A percentile compares a stretch with the other conserved stretches of the same genome.
These are phyloP conservation scores for Penicillium herquei DNA, from an alignment of 495 filamentous ascomycete species.

Conservation along the genomic window DNA sequence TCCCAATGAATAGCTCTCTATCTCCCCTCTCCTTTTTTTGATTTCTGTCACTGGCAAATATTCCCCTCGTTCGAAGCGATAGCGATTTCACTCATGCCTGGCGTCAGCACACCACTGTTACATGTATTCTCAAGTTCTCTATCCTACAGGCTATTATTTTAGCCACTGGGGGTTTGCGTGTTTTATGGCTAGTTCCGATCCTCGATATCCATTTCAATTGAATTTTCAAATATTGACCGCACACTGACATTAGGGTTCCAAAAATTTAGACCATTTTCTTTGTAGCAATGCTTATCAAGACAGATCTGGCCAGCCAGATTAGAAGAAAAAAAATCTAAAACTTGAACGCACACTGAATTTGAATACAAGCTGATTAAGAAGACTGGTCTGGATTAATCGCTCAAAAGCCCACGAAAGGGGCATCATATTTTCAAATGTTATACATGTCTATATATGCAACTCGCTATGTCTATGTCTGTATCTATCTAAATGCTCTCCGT, in stretches of 20 bases:
- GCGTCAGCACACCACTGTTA: slow-evolving; percentile 1
- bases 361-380: too few species aligned
- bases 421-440: not conserved
- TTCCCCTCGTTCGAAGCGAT: slow-evolving; percentile 19
- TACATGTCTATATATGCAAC: not conserved
- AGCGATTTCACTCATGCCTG: slow-evolving; percentile 11
- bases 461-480: not conserved
- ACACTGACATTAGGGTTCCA: not conserved
- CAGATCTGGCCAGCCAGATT: too few species aligned
- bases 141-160: not conserved
- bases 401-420: not conserved
- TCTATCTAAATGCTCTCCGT: not conserved
- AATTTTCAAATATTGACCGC: not conserved
- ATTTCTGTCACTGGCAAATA: slow-evolving; percentile 9
- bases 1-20: slow-evolving; percentile 2
- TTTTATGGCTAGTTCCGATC: slow-evolving; percentile 1
- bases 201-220: slow-evolving; percentile 3
- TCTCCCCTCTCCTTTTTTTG: slow-evolving; percentile 4
- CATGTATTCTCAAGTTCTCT: not conserved
- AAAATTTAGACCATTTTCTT: too few species aligned
- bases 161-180: not conserved
- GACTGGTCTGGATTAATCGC: not conserved
- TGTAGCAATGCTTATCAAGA: too few species aligned
- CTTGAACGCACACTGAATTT: too few species aligned
- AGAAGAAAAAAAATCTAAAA: too few species aligned